A percentile compares a stretch with the other conserved stretches of the same genome.
Conservation (phyloP, 2,329 filamentous ascomycete species). For the Emergomyces pasteurianus region DNA sequence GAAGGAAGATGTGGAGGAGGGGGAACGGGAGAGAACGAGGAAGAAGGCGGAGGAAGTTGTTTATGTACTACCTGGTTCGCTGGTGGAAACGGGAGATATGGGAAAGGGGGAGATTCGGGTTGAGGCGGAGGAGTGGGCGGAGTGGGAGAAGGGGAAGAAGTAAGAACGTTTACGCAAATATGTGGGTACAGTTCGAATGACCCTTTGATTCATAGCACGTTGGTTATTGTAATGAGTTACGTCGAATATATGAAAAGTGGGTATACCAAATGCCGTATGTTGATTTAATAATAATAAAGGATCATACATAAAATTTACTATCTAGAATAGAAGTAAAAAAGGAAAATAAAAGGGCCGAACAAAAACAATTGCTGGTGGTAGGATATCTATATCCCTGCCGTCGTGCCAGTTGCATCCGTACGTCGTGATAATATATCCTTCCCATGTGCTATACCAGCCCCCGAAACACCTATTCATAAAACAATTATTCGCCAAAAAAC, state of each 20-base stretch:
- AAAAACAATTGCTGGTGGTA: not conserved
- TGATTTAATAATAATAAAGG: not conserved
- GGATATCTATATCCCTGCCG: not conserved
- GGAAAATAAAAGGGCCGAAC: not conserved
- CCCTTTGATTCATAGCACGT: no score
- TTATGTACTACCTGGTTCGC: constrained; percentile 49
- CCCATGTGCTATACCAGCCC: not conserved
- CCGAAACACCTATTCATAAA: not conserved
- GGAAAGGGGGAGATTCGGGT: constrained; percentile 22
- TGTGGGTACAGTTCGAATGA: not conserved
- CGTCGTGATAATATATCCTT: not conserved
- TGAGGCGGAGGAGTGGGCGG: constrained; percentile 26
- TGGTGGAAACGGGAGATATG: constrained; percentile 49
- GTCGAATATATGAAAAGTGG: not conserved
- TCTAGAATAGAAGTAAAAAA: not conserved
- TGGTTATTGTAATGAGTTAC: not conserved
- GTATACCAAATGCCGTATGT: not conserved
- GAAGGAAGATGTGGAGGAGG: constrained; percentile 10
- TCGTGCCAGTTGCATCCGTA: not conserved
- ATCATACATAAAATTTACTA: not conserved
- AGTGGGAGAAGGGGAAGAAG: constrained; percentile 12
- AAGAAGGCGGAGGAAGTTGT: constrained; percentile 34
- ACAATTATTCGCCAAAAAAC: not conserved
- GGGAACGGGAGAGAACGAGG: constrained; percentile 14
- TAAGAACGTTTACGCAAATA: no score